These are phyloP conservation scores for Medicago arabica DNA, from an alignment of 306 rosid species.

Conservation along the genomic window DNA sequence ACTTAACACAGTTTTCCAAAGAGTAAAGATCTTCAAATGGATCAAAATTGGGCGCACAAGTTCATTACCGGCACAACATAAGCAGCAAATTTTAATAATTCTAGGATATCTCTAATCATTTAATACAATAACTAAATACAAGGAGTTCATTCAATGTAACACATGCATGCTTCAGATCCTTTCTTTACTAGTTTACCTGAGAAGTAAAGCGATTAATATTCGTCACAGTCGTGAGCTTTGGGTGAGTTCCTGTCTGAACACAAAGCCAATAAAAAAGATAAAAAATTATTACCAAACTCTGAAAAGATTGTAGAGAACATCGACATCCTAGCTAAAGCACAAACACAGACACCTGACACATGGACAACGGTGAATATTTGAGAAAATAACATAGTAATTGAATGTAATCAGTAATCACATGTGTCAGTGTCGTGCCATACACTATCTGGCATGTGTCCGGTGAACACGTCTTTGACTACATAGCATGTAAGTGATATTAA, in stretches of 20 bases:
- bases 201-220: slow-evolving; percentile 87
- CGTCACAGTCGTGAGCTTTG: slow-evolving; percentile 77
- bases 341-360: no score
- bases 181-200: slow-evolving; percentile 63
- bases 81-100: slow-evolving; percentile 19
- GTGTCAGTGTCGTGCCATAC: no score
- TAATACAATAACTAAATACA: slow-evolving; percentile 2
- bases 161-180: no score
- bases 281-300: background rate
- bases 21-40: slow-evolving; percentile 10
- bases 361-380: no score
- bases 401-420: no score
- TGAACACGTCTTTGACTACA: no score
- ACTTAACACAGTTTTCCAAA: background rate
- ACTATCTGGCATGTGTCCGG: no score
- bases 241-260: slow-evolving; percentile 96
- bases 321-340: background rate
- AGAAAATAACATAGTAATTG: no score
- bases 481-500: background rate
- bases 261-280: slow-evolving; percentile 18
- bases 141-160: no score
- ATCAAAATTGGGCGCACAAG: slow-evolving; percentile 4
- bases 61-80: slow-evolving; percentile 1
- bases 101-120: background rate
- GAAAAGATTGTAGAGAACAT: background rate